Percentiles rank a stretch among this genome's conserved stretches.
These are phyloP conservation scores for Karstenula rhodostoma DNA, from an alignment of 2,329 filamentous ascomycete genomes.

Conservation along the genomic window DNA sequence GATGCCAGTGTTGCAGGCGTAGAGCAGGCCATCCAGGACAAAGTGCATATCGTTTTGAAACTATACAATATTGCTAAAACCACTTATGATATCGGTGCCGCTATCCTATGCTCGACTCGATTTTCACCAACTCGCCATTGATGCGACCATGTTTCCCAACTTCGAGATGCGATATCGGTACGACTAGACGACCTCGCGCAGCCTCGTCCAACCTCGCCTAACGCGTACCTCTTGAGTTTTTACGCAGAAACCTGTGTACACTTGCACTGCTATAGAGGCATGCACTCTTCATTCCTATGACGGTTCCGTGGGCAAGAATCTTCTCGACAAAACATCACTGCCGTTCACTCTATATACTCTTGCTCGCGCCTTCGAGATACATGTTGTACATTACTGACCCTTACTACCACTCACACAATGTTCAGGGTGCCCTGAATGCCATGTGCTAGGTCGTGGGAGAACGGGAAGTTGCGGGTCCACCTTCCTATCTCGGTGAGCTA, in stretches of 20 bases:
- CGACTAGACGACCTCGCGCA: background rate
- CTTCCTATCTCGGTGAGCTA: slow-evolving; percentile 2
- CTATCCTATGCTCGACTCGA: background rate
- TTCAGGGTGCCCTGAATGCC: background rate
- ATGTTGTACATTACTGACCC: too few relatives aligned
- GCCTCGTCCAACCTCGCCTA: background rate
- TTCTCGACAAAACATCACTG: background rate
- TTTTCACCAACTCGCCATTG: background rate
- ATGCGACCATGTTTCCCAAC: background rate
- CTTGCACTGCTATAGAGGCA: background rate
- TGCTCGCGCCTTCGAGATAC: too few relatives aligned
- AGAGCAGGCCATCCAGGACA: background rate
- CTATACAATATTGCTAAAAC: too few relatives aligned
- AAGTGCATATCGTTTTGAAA: background rate
- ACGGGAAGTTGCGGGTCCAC: background rate
- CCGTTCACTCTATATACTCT: background rate
- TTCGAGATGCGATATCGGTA: background rate
- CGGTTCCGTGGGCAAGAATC: background rate
- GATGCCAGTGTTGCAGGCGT: background rate
- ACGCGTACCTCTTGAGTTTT: too few relatives aligned
- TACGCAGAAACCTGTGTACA: background rate
- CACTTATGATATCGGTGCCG: too few relatives aligned
- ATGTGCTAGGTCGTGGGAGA: background rate
- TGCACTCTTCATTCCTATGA: background rate
- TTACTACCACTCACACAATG: background rate